A percentile compares a stretch with the other conserved stretches of the same genome.
Conservation (phyloP, 2,329 filamentous ascomycete species). For the Calonectria pseudoturangicola region DNA sequence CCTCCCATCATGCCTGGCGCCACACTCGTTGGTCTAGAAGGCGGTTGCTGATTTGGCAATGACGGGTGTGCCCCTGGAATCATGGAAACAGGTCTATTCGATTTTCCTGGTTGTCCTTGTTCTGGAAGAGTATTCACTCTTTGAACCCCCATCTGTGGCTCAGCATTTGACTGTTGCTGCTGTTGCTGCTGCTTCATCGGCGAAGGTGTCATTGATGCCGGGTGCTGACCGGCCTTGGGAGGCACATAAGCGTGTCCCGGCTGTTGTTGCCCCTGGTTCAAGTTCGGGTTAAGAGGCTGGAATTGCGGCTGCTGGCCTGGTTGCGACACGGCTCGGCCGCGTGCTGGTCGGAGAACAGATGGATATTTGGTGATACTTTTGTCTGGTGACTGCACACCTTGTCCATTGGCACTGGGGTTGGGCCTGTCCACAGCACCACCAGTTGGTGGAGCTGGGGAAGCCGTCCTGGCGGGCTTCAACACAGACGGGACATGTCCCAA, state of each 20-base stretch:
- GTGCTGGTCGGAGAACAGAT: slow-evolving; percentile 39
- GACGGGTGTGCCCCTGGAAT: slow-evolving; percentile 30
- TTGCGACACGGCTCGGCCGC: slow-evolving; percentile 39
- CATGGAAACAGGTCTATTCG: slow-evolving; percentile 44
- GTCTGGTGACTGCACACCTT: slow-evolving; percentile 3
- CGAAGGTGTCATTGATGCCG: slow-evolving; percentile 53
- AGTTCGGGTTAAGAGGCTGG: slow-evolving; percentile 3
- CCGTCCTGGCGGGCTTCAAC: slow-evolving; percentile 51
- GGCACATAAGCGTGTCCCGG: slow-evolving; percentile 49
- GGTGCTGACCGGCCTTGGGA: slow-evolving; percentile 50
- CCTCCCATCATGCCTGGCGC: slow-evolving; percentile 49
- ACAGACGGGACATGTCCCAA: slow-evolving; percentile 50
- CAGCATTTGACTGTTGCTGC: slow-evolving; percentile 33
- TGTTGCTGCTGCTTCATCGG: slow-evolving; percentile 45
- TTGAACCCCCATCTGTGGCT: slow-evolving; percentile 48
- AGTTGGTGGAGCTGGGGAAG: slow-evolving; percentile 2
- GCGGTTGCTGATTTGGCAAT: slow-evolving; percentile 38
- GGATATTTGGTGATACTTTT: slow-evolving; percentile 31
- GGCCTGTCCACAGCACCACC: neutral
- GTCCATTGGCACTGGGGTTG: slow-evolving; percentile 7
- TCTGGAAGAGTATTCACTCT: slow-evolving; percentile 52
- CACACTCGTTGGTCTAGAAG: slow-evolving; percentile 46
- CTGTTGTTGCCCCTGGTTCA: slow-evolving; percentile 5
- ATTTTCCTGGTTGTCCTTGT: slow-evolving; percentile 25
- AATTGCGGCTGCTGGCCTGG: slow-evolving; percentile 38